Evolutionary conservation across 2,329 filamentous ascomycete genomes (phyloP), one percentile per base, ranked within the genome.

Genomic region (Fusarium armeniacum): DNA sequence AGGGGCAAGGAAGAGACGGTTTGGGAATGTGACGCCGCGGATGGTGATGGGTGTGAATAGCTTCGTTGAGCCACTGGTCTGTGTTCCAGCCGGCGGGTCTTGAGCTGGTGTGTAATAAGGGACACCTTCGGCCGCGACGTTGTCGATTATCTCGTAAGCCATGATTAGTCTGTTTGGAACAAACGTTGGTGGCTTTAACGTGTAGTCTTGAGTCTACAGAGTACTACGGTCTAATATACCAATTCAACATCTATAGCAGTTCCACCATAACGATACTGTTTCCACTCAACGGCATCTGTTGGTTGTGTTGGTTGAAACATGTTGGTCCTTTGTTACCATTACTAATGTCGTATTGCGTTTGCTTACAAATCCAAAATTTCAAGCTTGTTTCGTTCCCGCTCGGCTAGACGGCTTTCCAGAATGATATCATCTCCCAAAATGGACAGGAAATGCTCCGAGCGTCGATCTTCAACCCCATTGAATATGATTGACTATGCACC

Each of bases 101-200:
- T 86, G 83, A 6, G 76, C 79, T 0, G 84, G 83, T 0, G 83
- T 85, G 75, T 80, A 86, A 71, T 81, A 85, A 12, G 84, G 80
- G 51, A 82, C 52, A 16, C 65, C 67, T 26, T 76, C 59, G 13
- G 77, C 77, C 3, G 76, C 66, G 20, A 75, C 67, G 55, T 78
- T 75, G 13, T 66, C 58, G 20, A 74, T 62, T 3, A 32, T 46
- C 30, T 66, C 40, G 1, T 43, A 47, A 1, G 63, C 24, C 63
- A 64, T 66, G 26, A 10, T n/a, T n/a, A 26, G 7, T 36, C 4
- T 7, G 12, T 4, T 16, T 12, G 4, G 10, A 6, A 18, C n/a
- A 24, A 28, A 16, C 28, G 33, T 35, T 35, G 15, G 16, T 8
- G 11, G 3, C 3, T 28, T 20, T 6, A 20, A 28, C 5, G 20